phyloP scores from a whole-genome alignment of 768 basidiomycete species.

The Russula ochroleuca region DNA sequence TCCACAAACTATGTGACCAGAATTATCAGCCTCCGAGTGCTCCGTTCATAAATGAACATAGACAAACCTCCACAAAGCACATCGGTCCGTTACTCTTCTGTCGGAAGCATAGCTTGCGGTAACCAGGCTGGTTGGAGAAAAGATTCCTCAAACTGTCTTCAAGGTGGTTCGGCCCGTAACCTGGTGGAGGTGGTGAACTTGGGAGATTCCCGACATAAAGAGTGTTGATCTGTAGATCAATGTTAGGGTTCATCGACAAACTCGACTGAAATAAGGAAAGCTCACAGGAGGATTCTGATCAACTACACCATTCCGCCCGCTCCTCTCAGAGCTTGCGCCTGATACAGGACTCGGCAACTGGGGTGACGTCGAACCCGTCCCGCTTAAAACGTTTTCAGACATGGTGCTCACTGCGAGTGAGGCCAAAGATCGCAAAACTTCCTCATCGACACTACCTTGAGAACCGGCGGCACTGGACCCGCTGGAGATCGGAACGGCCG shows the following conservation, averaged over 20 bases:
- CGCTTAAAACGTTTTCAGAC: conserved; percentile 18
- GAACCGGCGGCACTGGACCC: conserved; percentile 44
- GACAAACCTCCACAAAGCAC: conserved; percentile 92
- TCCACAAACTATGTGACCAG: conserved; percentile 71
- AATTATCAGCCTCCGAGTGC: neutral
- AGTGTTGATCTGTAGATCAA: conserved; percentile 71
- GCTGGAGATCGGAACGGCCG: conserved; percentile 39
- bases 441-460: conserved; percentile 36
- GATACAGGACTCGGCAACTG: conserved; percentile 76
- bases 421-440: conserved; percentile 34
- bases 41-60: neutral
- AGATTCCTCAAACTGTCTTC: conserved; percentile 83
- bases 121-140: conserved; percentile 77
- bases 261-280: neutral
- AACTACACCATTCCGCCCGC: conserved; percentile 38
- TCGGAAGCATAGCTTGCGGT: conserved; percentile 87
- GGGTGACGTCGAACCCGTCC: conserved; percentile 57
- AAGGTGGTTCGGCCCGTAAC: conserved; percentile 73
- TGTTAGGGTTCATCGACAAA: conserved; percentile 6
- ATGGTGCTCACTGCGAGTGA: conserved; percentile 50
- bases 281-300: conserved; percentile 94
- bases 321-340: conserved; percentile 46
- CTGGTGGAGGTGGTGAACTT: conserved; percentile 63
- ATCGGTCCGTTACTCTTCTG: conserved; percentile 98
- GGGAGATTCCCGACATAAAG: conserved; percentile 99